Base-by-base conservation (phyloP, 1,284 basidiomycete genomes). In the Phaffia rhodozyma region DNA sequence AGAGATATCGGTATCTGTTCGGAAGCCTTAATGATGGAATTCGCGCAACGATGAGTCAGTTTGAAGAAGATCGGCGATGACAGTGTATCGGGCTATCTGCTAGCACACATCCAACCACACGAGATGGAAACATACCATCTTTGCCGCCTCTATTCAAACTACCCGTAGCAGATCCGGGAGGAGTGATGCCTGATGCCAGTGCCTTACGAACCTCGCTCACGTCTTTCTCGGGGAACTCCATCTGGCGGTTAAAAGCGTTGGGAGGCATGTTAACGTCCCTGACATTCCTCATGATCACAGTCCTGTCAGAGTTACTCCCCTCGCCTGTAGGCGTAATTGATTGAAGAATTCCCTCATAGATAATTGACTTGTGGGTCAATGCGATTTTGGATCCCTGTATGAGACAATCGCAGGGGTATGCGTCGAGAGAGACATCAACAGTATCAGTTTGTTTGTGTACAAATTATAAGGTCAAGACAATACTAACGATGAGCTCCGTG, bases 1-100 rank as follows among this genome's bases (percentile, higher is more conserved):
- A 69, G 83, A 84, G 71, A 96, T 94, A 70, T 94, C 91, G 23
- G 83, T 80, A 73, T 96, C 91, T 32, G 90, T 96, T 69, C 87
- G 83, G 81, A 96, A 93, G 48, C 82, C 89, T 87, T 73, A 38
- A 61, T 3, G 49, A 50, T 29, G 38, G 38, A 27, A 52, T 20
- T 18, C 32, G 27, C 47, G 48, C 27, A 38, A 50, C 13, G 27
- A 27, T 11, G 6, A 57, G 55, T 43, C 43, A 61, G 54, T 53
- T 53, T 18, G 54, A 25, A 47, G 11, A 16, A 47, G n/a, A 54
- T 11, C n/a, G 7, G 32, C n/a, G 52, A 43, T n/a, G 6, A 34
- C 5, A 16, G 5, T 16, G 13, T 43, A 11, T 43, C 5, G 2
- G 2, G 7, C 13, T 43, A 16, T 43, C 2, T 11, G 38, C 5